Evolutionary conservation across 371 early-diverging fungal genomes (phyloP).

Genomic region (Mortierella sp.): DNA sequence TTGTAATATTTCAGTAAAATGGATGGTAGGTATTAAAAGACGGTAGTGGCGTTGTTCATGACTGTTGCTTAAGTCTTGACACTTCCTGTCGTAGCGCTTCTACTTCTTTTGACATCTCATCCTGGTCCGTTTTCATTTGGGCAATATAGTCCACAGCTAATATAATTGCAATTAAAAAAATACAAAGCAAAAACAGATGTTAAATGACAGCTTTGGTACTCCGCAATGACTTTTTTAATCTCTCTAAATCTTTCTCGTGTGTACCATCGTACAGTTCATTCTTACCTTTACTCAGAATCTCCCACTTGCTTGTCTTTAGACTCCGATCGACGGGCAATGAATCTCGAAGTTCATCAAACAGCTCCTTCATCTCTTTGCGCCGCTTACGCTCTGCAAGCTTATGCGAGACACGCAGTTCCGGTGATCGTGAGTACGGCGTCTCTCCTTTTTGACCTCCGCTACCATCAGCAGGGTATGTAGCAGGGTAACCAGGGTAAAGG

Average conservation of each 20-base stretch:
- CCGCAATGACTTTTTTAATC: background rate
- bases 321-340: slow-evolving; percentile 81
- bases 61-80: slow-evolving; percentile 20
- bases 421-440: slow-evolving; percentile 77
- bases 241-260: background rate
- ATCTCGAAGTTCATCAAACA: slow-evolving; percentile 87
- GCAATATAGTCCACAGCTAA: slow-evolving; percentile 30
- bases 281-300: slow-evolving; percentile 82
- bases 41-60: background rate
- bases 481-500: slow-evolving; percentile 46
- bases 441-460: slow-evolving; percentile 53
- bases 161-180: slow-evolving; percentile 7
- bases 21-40: background rate
- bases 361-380: slow-evolving; percentile 88
- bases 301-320: slow-evolving; percentile 89
- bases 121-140: slow-evolving; percentile 27
- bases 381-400: slow-evolving; percentile 90
- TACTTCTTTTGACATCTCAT: slow-evolving; percentile 23
- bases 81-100: slow-evolving; percentile 34
- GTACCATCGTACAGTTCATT: background rate
- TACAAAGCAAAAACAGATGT: background rate
- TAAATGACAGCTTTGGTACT: background rate
- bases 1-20: background rate
- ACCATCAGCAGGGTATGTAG: slow-evolving; percentile 20
- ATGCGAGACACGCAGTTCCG: slow-evolving; percentile 79